Percentiles rank a stretch among this genome's conserved stretches.
Evolutionary conservation across 192 early-diverging fungal species (phyloP).

Genomic region (Coemansia sp.): DNA sequence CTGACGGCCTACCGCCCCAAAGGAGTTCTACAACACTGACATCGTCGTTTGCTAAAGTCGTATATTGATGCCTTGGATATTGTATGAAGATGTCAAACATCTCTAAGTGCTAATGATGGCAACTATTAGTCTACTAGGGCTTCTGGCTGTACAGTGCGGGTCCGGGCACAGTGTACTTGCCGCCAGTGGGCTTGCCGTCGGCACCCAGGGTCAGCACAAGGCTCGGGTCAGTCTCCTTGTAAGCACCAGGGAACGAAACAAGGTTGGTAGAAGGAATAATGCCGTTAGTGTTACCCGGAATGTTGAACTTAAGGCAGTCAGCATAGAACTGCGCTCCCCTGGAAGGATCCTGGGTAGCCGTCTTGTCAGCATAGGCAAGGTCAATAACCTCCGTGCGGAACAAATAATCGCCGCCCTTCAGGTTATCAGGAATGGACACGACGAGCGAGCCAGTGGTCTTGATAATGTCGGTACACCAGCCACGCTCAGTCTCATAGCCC

Average conservation of each 20-base stretch:
- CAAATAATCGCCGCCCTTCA: not conserved
- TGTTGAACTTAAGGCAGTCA: not conserved
- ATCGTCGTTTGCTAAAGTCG: too few species aligned
- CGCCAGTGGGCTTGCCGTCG: not conserved
- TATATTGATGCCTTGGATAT: not conserved
- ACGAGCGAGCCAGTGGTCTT: not conserved
- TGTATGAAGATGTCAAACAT: not conserved
- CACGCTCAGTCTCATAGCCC: not conserved
- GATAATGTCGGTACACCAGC: not conserved
- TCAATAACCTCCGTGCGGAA: not conserved
- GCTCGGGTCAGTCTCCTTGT: not conserved
- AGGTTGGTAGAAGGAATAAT: not conserved
- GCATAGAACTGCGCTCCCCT: slow-evolving; percentile 1
- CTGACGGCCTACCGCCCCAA: too few species aligned
- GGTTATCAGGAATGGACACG: not conserved
- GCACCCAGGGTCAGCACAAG: not conserved
- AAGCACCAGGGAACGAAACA: not conserved
- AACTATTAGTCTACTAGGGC: not conserved
- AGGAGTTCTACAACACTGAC: too few species aligned
- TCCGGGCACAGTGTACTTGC: slow-evolving; percentile 5
- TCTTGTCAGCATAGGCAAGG: not conserved
- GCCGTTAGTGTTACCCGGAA: not conserved
- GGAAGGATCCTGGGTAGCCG: not conserved
- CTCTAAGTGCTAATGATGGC: not conserved
- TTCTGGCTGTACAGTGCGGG: not conserved